These are phyloP conservation scores for Inga oerstediana DNA, from an alignment of 306 rosid species.

Conservation along the genomic window DNA sequence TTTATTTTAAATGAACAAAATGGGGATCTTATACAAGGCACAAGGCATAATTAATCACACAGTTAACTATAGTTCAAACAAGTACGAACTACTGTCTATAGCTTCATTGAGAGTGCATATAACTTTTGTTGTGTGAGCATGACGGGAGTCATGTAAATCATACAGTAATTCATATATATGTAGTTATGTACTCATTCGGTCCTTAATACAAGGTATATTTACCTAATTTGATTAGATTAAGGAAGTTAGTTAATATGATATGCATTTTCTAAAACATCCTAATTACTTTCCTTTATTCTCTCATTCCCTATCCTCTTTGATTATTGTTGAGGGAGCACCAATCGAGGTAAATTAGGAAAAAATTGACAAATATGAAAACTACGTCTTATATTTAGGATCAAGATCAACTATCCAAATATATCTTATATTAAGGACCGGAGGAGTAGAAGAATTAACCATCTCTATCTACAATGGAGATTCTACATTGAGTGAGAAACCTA, in stretches of 20 bases:
- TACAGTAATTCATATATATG: neutral
- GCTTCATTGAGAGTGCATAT: slow-evolving; percentile 17
- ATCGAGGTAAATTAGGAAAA: no score
- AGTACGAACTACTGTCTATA: slow-evolving; percentile 13
- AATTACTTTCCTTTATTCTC: no score
- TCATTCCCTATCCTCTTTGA: no score
- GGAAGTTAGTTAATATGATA: no score
- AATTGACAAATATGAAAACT: no score
- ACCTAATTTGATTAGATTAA: no score
- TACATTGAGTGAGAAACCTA: neutral
- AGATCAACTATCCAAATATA: no score
- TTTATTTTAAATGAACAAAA: slow-evolving; percentile 20
- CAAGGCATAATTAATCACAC: neutral
- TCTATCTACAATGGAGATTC: slow-evolving; percentile 4
- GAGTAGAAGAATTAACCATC: slow-evolving; percentile 6
- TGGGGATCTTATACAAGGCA: neutral
- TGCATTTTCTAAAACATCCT: no score
- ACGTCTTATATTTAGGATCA: no score
- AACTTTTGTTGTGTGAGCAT: neutral
- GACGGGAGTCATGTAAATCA: neutral
- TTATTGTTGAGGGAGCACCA: no score
- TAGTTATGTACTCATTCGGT: neutral
- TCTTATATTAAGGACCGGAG: no score
- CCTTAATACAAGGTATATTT: no score
- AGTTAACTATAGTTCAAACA: neutral